Evolutionary conservation across 2,329 filamentous ascomycete genomes (phyloP), one percentile per base, ranked within the genome.

Genomic region (Fusarium nygamai): DNA sequence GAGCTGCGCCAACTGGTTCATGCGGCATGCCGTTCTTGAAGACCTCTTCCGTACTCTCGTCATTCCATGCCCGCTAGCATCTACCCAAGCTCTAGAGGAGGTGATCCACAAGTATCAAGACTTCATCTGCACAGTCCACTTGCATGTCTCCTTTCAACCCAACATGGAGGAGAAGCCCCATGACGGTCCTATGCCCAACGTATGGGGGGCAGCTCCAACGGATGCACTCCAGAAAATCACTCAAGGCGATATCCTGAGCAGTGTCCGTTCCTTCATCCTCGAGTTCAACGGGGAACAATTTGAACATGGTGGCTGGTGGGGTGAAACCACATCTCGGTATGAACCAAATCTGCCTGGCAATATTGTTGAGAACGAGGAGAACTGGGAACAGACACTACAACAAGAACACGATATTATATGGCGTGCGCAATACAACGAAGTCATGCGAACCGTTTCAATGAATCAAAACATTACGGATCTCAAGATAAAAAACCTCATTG

Each of bases 371-470:
- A 24, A 20, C 2, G n/a, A 14, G 5, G 62, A 67, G 16, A 7
- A 16, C 3, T 29, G 38, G 14, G 39, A 47, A 8, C 9, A 13
- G 8, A 59, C n/a, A 12, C 20, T 41, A 1, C n/a, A 31, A 1
- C 39, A 39, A 19, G 62, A 67, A 14, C 8, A 3, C 2, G 16
- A 20, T 2, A 2, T 46, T 17, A 22, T 44, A 3, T 70, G 67
- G 67, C 58, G 64, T 10, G 24, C 58, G 11, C 58, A 70, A 16
- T 47, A 53, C 47, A 53, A 31, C 11, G 64, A 69, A 8, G 19
- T 64, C 4, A 64, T 56, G 36, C 27, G 16, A 6, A 27, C 27
- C 13, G 12, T 69, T 4, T 31, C 41, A 4, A 16, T 5, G 5
- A 70, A 69, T 11, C 11, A 17, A 3, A 70, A 27, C 2, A 59